Evolutionary conservation across 2,329 filamentous ascomycete genomes (phyloP).

Genomic region (Fusarium sororula): DNA sequence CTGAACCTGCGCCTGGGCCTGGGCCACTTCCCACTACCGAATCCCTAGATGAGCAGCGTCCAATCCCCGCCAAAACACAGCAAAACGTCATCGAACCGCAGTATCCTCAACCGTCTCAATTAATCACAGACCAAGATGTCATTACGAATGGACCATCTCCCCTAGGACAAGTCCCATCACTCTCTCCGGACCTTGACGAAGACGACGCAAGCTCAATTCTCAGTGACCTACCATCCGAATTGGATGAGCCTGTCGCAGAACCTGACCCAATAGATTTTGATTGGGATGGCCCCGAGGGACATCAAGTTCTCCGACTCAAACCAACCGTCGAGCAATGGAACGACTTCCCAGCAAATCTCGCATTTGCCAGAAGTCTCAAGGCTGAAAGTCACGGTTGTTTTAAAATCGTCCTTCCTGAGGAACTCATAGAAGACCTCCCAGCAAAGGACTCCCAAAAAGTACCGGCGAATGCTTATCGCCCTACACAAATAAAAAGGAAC

Average conservation of each 20-base stretch:
- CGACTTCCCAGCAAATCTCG: constrained; percentile 49
- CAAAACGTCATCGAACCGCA: constrained; percentile 32
- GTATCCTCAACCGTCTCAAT: constrained; percentile 9
- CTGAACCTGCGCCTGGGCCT: constrained; percentile 3
- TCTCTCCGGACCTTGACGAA: constrained; percentile 8
- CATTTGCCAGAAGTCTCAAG: constrained; percentile 45
- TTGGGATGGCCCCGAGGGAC: constrained; percentile 45
- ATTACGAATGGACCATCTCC: not conserved
- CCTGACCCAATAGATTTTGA: constrained; percentile 46
- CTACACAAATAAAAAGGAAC: constrained; percentile 47
- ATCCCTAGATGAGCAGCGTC: constrained; percentile 23
- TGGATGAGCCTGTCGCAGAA: constrained; percentile 35
- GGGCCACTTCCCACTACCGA: constrained; percentile 11
- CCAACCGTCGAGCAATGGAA: constrained; percentile 49
- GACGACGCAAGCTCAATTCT: constrained; percentile 38
- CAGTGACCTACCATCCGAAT: constrained; percentile 33
- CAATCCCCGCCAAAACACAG: constrained; percentile 25
- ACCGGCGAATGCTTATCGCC: constrained; percentile 49
- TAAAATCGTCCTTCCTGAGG: constrained; percentile 48
- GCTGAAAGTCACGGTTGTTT: constrained; percentile 51
- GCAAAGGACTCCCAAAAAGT: constrained; percentile 44
- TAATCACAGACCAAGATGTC: not conserved
- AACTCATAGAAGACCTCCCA: constrained; percentile 46
- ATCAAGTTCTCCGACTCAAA: constrained; percentile 47
- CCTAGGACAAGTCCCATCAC: not conserved